phyloP scores from a whole-genome alignment of 345 rosid species.

The Pistacia integerrima region DNA sequence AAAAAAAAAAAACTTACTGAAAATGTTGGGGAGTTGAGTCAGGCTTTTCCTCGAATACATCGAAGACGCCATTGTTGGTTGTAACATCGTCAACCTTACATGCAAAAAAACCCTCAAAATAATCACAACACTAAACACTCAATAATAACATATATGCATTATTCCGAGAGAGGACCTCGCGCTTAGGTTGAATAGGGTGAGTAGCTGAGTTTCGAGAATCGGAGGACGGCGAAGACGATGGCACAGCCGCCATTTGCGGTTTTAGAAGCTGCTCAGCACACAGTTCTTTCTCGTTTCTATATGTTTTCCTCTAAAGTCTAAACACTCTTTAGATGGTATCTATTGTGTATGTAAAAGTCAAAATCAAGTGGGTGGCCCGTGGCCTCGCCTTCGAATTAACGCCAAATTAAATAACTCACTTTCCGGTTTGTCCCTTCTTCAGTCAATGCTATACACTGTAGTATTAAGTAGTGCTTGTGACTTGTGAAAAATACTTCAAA shows the following conservation, averaged over 20 bases:
- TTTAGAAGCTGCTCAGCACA: neutral
- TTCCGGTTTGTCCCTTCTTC: no score
- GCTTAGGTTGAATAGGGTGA: slow-evolving; percentile 7
- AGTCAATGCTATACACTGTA: no score
- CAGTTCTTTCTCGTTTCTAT: neutral
- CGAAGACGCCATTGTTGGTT: slow-evolving; percentile 14
- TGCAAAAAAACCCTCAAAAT: neutral
- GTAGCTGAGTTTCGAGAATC: slow-evolving; percentile 17
- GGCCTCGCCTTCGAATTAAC: no score
- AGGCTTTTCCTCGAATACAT: slow-evolving; percentile 29
- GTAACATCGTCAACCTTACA: slow-evolving; percentile 11
- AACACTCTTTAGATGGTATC: neutral
- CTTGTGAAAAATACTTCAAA: no score
- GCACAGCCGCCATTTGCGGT: slow-evolving; percentile 11
- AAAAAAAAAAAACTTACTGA: slow-evolving; percentile 22
- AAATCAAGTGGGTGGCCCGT: no score
- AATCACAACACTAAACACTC: neutral
- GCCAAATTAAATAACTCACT: no score
- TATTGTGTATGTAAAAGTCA: no score
- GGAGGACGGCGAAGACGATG: slow-evolving; percentile 3
- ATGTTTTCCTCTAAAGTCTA: no score
- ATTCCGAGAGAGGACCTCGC: neutral
- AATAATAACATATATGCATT: no score
- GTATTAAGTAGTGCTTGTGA: no score
- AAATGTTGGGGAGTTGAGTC: slow-evolving; percentile 20